phyloP scores from a whole-genome alignment of 2,329 filamentous ascomycete species.

The Raffaelea ambrosiae region DNA sequence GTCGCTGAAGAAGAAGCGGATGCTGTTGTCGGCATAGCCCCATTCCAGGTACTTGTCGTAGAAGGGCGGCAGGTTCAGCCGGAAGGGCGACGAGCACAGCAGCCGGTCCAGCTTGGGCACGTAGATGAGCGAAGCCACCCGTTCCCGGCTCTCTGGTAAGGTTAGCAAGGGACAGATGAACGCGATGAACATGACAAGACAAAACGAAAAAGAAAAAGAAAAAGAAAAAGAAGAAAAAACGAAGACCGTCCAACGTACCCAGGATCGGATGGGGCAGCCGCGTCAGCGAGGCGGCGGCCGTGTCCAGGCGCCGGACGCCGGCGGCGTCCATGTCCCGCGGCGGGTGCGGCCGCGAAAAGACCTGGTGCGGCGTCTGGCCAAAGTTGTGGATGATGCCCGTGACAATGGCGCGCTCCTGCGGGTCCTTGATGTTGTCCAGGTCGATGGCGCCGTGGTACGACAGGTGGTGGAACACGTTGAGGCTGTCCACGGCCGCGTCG shows the following conservation, averaged over 20 bases:
- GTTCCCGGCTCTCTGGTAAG: constrained; percentile 68
- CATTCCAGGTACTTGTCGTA: constrained; percentile 93
- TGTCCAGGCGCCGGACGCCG: constrained; percentile 64
- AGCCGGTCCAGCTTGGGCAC: constrained; percentile 73
- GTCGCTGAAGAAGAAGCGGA: constrained; percentile 74
- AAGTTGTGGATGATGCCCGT: constrained; percentile 99
- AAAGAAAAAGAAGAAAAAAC: constrained; percentile 8
- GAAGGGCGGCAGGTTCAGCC: constrained; percentile 74
- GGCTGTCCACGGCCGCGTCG: constrained; percentile 80
- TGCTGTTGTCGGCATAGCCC: constrained; percentile 88
- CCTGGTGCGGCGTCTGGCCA: constrained; percentile 91
- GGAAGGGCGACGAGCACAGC: constrained; percentile 73
- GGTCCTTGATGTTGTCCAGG: constrained; percentile 82
- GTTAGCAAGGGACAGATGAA: constrained; percentile 12
- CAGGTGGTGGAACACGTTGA: constrained; percentile 93
- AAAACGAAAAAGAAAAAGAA: not conserved
- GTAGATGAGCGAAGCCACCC: constrained; percentile 70
- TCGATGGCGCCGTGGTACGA: constrained; percentile 93
- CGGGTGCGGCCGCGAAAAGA: constrained; percentile 76
- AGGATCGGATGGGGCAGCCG: constrained; percentile 72
- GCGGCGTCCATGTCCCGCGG: constrained; percentile 61
- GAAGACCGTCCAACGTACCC: constrained; percentile 34
- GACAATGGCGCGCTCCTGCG: constrained; percentile 75
- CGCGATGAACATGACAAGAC: not conserved
- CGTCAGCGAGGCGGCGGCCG: constrained; percentile 64